phyloP scores from a whole-genome alignment of 2,329 filamentous ascomycete species.

The Parastagonospora nodorum region DNA sequence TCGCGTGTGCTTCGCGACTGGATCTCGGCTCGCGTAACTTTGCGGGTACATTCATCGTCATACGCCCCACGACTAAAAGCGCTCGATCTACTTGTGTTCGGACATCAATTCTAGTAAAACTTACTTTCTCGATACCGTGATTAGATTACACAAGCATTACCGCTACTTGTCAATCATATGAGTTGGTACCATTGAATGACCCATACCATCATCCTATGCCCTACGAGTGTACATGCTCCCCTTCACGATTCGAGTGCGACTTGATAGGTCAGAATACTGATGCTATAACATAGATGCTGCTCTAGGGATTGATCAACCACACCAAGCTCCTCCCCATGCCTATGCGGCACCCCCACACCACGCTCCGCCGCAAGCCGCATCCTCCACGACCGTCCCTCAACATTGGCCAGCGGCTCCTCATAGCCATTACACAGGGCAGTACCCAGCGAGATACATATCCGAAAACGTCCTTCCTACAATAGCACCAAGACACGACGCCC shows the following conservation, averaged over 20 bases:
- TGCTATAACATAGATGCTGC: background rate
- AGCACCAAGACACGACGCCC: background rate
- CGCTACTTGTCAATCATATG: background rate
- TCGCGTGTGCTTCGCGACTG: slow-evolving; percentile 12
- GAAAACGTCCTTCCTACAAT: too few relatives aligned
- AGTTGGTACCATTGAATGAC: slow-evolving; percentile 1
- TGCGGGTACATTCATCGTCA: slow-evolving; percentile 2
- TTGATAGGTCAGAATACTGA: background rate
- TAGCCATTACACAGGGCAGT: too few relatives aligned
- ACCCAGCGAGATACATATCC: too few relatives aligned
- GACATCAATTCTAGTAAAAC: background rate
- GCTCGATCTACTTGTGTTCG: background rate
- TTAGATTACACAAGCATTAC: background rate
- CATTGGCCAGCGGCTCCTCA: too few relatives aligned
- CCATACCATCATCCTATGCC: slow-evolving; percentile 2
- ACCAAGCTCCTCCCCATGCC: background rate
- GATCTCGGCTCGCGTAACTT: slow-evolving; percentile 1
- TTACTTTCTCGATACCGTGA: background rate
- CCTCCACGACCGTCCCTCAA: background rate
- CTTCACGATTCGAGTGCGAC: background rate
- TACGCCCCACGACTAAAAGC: background rate
- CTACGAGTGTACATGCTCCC: background rate
- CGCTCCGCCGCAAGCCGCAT: background rate
- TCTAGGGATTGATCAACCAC: background rate
- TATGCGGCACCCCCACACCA: too few relatives aligned